These are phyloP conservation scores for Salvia hispanica DNA, from an alignment of 257 asterid species.

Conservation along the genomic window DNA sequence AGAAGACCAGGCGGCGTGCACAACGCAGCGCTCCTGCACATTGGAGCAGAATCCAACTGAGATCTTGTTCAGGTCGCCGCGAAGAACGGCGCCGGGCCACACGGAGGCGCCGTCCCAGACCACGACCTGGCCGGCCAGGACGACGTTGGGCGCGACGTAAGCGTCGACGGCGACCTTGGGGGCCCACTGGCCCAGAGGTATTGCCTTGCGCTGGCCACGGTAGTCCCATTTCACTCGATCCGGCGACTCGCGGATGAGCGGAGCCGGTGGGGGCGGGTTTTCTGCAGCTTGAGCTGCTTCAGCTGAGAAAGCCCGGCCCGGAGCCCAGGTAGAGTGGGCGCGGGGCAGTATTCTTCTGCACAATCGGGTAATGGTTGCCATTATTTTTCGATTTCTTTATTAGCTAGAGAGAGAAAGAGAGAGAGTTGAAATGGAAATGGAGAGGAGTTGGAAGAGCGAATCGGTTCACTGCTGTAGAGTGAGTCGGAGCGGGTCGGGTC, in stretches of 20 bases:
- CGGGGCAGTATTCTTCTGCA: slow-evolving; percentile 62
- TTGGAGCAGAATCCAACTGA: slow-evolving; percentile 79
- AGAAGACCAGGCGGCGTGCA: slow-evolving; percentile 93
- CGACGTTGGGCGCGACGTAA: slow-evolving; percentile 44
- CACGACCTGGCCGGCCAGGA: slow-evolving; percentile 91
- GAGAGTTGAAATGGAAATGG: too few relatives aligned
- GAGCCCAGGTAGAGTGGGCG: slow-evolving; percentile 37
- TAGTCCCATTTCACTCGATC: slow-evolving; percentile 93
- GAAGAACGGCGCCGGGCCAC: slow-evolving; percentile 78
- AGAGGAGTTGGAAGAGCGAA: not conserved
- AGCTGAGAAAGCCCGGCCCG: slow-evolving; percentile 47
- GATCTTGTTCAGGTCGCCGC: slow-evolving; percentile 91
- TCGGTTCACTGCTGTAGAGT: too few relatives aligned
- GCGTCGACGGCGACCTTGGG: slow-evolving; percentile 21
- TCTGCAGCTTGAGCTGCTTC: slow-evolving; percentile 14
- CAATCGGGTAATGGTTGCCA: slow-evolving; percentile 70
- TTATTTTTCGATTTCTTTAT: slow-evolving; percentile 18
- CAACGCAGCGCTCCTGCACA: slow-evolving; percentile 82
- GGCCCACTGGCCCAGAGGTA: slow-evolving; percentile 88
- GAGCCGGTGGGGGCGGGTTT: slow-evolving; percentile 24
- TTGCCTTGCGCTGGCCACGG: slow-evolving; percentile 76
- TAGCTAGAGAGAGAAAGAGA: not conserved
- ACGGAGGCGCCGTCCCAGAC: slow-evolving; percentile 88
- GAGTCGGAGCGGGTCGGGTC: too few relatives aligned
- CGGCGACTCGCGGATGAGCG: slow-evolving; percentile 51